Conservation (phyloP, 2,329 filamentous ascomycete genomes). For the Orbilia blumenaviensis region DNA sequence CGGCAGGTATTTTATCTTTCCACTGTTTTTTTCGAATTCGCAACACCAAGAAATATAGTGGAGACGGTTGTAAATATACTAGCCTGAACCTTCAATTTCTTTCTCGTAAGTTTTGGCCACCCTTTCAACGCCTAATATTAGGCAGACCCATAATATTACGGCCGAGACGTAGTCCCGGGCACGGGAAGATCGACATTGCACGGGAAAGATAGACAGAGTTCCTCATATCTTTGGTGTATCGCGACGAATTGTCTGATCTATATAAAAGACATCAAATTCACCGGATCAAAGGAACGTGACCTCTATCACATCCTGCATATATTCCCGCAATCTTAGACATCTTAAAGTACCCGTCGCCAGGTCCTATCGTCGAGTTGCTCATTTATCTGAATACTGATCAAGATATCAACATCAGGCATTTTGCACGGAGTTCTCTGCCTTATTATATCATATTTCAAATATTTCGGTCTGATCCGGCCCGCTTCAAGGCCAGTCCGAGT, state of each 20-base stretch:
- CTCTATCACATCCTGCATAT: neutral
- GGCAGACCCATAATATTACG: neutral
- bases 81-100: neutral
- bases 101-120: neutral
- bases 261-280: neutral
- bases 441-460: neutral
- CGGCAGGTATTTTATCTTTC: neutral
- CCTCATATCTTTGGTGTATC: neutral
- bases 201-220: neutral
- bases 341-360: slow-evolving; percentile 11
- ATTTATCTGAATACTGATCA: neutral
- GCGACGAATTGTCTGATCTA: neutral
- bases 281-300: slow-evolving; percentile 2
- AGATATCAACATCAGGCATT: neutral
- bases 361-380: neutral
- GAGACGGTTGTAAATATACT: neutral
- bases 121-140: neutral
- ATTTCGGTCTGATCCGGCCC: neutral
- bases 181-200: neutral
- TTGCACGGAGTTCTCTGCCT: neutral
- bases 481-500: neutral
- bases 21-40: neutral
- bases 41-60: neutral
- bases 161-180: neutral
- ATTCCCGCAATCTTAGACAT: neutral